Evolutionary conservation across 768 basidiomycete species (phyloP).

Genomic region (Hydnum rufescens): DNA sequence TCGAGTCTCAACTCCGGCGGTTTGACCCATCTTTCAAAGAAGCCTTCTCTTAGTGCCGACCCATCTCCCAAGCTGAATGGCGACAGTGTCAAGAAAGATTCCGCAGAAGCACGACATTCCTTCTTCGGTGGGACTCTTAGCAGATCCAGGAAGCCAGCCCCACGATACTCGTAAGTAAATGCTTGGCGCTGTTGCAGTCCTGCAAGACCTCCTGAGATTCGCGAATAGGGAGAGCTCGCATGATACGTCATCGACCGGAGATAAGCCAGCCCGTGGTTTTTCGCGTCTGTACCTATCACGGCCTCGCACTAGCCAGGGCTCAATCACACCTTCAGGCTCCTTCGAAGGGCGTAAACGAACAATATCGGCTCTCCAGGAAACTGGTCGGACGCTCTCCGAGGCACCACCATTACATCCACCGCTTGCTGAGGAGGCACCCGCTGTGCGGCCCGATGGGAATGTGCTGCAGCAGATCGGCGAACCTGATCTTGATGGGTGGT

Average conservation of each 20-base stretch:
- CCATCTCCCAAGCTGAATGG: too few relatives aligned
- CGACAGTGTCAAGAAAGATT: background rate
- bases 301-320: too few relatives aligned
- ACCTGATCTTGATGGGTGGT: constrained; percentile 80
- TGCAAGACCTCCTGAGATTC: too few relatives aligned
- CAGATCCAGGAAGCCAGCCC: constrained; percentile 63
- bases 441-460: constrained; percentile 32
- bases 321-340: too few relatives aligned
- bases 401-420: background rate
- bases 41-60: too few relatives aligned
- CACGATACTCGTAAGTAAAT: constrained; percentile 48
- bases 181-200: too few relatives aligned
- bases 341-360: too few relatives aligned
- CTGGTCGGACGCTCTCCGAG: background rate
- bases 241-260: background rate
- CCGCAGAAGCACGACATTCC: constrained; percentile 14
- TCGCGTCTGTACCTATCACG: background rate
- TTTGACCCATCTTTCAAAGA: too few relatives aligned
- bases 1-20: too few relatives aligned
- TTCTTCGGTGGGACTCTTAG: constrained; percentile 59
- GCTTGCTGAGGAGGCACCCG: background rate
- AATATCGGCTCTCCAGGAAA: too few relatives aligned
- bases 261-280: background rate
- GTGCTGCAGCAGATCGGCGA: constrained; percentile 81
- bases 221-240: background rate